phyloP scores from a whole-genome alignment of 306 rosid genomes.

The Prunus fruticosa region DNA sequence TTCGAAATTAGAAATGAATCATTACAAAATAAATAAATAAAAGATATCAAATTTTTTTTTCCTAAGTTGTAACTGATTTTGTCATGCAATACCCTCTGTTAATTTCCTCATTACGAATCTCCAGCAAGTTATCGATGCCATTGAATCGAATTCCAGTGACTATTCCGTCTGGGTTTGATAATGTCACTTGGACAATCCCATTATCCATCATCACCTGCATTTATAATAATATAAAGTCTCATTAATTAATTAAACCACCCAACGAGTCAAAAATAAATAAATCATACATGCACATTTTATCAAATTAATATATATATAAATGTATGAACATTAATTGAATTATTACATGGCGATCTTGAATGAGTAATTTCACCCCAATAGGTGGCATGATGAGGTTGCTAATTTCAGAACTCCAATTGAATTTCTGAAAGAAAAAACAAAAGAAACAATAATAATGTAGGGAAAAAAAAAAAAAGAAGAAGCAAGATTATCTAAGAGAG shows the following conservation, averaged over 20 bases:
- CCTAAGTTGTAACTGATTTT: neutral
- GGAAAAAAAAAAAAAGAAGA: neutral
- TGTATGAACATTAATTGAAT: no score
- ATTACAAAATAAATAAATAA: neutral
- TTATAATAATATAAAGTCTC: neutral
- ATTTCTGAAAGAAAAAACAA: neutral
- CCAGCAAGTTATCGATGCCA: conserved; percentile 76
- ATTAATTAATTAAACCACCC: neutral
- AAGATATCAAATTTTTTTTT: neutral
- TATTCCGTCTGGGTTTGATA: conserved; percentile 77
- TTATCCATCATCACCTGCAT: conserved; percentile 76
- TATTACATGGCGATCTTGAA: conserved; percentile 47
- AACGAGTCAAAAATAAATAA: neutral
- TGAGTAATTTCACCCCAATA: conserved; percentile 38
- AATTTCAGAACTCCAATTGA: neutral
- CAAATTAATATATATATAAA: neutral
- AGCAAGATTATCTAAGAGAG: neutral
- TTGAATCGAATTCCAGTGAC: conserved; percentile 62
- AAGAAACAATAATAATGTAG: neutral
- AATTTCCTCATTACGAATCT: conserved; percentile 28
- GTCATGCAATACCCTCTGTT: conserved; percentile 59
- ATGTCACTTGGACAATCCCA: conserved; percentile 56
- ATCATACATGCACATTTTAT: neutral
- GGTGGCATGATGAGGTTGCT: conserved; percentile 42
- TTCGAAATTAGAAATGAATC: neutral